Evolutionary conservation across 1,139 yeast genomes (phyloP).

Genomic region (Debaryomyces singareniensis): DNA sequence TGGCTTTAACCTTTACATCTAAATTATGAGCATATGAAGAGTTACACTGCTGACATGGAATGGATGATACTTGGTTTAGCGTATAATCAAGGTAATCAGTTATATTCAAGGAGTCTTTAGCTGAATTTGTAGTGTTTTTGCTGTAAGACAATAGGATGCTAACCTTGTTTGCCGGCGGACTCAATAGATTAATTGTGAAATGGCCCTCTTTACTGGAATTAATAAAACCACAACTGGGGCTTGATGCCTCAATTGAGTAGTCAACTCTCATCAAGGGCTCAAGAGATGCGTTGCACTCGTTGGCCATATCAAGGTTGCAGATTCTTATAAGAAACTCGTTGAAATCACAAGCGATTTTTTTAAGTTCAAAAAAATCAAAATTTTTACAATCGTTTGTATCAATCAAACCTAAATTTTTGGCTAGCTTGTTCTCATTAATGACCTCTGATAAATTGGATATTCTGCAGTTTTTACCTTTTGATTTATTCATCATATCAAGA

Average conservation of each 20-base stretch:
- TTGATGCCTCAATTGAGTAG: conserved; percentile 35
- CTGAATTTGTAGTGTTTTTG: conserved; percentile 9
- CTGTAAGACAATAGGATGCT: conserved; percentile 14
- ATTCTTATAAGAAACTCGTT: conserved; percentile 53
- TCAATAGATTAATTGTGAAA: conserved; percentile 32
- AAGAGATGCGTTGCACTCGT: conserved; percentile 18
- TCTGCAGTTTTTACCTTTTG: conserved; percentile 64
- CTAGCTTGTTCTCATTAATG: conserved; percentile 40
- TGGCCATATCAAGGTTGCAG: conserved; percentile 41
- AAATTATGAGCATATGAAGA: conserved; percentile 36
- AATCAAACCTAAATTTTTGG: conserved; percentile 44
- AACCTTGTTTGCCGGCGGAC: conserved; percentile 26
- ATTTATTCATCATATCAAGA: conserved; percentile 85
- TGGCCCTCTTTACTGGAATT: conserved; percentile 22
- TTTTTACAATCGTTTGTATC: conserved; percentile 42
- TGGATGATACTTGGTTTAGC: conserved; percentile 44
- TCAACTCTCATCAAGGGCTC: conserved; percentile 19
- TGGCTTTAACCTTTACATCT: conserved; percentile 40
- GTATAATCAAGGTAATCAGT: conserved; percentile 55
- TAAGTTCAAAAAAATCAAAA: conserved; percentile 28
- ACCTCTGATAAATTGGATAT: conserved; percentile 62
- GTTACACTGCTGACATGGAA: conserved; percentile 26
- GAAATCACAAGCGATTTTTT: conserved; percentile 46
- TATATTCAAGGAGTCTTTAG: conserved; percentile 10
- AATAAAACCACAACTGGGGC: conserved; percentile 29